phyloP scores from a whole-genome alignment of 2,329 filamentous ascomycete species.

The Pyrenophora tritici-repentis region DNA sequence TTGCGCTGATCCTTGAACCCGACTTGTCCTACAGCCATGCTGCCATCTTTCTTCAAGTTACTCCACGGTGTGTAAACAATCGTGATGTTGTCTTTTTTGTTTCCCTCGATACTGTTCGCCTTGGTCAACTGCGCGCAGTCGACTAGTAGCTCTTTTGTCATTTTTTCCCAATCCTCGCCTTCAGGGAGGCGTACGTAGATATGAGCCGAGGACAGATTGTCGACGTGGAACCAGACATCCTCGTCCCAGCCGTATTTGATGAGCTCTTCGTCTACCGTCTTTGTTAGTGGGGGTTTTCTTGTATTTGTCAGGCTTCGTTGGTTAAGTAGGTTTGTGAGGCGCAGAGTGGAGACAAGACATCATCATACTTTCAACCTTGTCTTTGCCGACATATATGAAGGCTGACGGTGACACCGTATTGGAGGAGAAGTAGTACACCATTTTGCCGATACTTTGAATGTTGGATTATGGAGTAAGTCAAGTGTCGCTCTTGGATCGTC shows the following conservation, averaged over 20 bases:
- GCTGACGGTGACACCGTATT: conserved; percentile 80
- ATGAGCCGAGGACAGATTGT: conserved; percentile 95
- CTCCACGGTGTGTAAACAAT: conserved; percentile 98
- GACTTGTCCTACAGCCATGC: conserved; percentile 94
- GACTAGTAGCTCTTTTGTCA: conserved; percentile 73
- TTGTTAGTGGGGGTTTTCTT: neutral
- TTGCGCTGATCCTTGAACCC: conserved; percentile 88
- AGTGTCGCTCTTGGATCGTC: conserved; percentile 18
- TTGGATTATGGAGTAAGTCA: neutral
- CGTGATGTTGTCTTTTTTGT: conserved; percentile 98
- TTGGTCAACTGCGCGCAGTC: conserved; percentile 98
- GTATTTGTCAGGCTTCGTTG: too few species aligned
- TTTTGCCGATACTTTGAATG: conserved; percentile 44
- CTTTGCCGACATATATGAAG: conserved; percentile 95
- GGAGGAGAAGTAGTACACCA: conserved; percentile 98
- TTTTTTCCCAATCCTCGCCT: conserved; percentile 80
- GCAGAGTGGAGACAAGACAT: neutral
- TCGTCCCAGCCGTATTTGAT: conserved; percentile 94
- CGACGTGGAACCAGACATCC: conserved; percentile 98
- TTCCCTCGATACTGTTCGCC: conserved; percentile 97
- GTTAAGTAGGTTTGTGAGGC: too few species aligned
- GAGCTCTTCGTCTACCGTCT: conserved; percentile 82
- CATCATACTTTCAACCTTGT: conserved; percentile 93
- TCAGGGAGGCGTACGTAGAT: conserved; percentile 88
- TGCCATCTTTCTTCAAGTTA: conserved; percentile 92